Conservation (phyloP, 73 alveolate species). For the Durusdinium trenchii region DNA sequence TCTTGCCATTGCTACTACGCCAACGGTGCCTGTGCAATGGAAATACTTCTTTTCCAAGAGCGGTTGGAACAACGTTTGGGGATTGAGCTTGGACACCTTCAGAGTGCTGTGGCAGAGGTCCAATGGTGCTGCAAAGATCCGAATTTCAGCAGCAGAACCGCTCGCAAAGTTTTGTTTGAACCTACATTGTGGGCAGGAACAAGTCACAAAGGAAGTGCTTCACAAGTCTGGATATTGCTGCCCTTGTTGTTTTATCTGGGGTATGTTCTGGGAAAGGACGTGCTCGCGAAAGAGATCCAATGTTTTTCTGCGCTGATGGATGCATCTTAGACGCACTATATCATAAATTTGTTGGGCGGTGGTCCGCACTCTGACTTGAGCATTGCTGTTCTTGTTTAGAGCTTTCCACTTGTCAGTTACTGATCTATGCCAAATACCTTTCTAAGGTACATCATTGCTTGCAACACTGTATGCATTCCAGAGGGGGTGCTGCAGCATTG, state of each 20-base stretch:
- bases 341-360: neutral
- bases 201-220: neutral
- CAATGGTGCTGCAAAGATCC: neutral
- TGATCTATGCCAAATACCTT: no score
- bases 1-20: neutral
- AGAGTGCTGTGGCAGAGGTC: neutral
- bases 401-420: no score
- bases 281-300: neutral
- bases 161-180: neutral
- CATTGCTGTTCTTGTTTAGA: no score
- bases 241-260: neutral
- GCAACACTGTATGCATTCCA: neutral
- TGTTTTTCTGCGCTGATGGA: neutral
- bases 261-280: neutral
- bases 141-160: neutral
- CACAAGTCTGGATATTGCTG: neutral
- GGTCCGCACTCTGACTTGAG: neutral
- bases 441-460: neutral
- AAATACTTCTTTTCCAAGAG: neutral
- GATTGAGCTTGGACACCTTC: neutral
- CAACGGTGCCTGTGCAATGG: neutral
- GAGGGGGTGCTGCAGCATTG: neutral
- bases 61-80: neutral
- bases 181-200: slow-evolving; percentile 12
- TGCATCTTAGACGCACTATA: neutral